phyloP scores from a whole-genome alignment of 2,329 filamentous ascomycete species.

The Alternaria arborescens region DNA sequence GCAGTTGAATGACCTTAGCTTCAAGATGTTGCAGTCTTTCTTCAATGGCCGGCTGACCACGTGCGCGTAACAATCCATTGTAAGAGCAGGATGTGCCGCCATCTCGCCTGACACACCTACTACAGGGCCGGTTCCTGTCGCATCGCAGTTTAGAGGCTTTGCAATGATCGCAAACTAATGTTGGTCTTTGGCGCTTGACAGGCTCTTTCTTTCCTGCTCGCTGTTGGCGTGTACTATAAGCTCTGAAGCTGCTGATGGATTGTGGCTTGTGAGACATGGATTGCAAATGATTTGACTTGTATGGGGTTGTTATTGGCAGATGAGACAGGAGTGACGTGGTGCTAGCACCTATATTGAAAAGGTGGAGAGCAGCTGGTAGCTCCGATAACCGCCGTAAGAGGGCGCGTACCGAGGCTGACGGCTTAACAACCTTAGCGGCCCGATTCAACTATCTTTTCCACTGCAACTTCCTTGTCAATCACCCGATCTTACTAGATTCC shows the following conservation, averaged over 20 bases:
- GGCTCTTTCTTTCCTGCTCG: background rate
- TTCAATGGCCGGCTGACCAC: background rate
- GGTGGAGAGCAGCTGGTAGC: too few relatives aligned
- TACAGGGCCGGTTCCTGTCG: background rate
- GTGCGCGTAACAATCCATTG: background rate
- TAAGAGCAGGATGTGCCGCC: background rate
- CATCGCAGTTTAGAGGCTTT: background rate
- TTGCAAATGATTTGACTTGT: too few relatives aligned
- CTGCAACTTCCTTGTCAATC: background rate
- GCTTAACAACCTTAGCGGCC: too few relatives aligned
- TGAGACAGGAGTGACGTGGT: too few relatives aligned
- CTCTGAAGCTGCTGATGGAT: background rate
- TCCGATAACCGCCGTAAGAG: too few relatives aligned
- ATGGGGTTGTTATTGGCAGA: too few relatives aligned
- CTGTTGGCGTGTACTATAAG: background rate
- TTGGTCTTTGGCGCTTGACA: background rate
- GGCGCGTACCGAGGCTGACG: too few relatives aligned
- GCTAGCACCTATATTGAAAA: too few relatives aligned
- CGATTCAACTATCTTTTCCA: background rate
- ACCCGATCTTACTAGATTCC: background rate
- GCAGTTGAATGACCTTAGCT: background rate
- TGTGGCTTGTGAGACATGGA: too few relatives aligned
- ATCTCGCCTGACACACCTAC: background rate
- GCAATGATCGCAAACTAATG: background rate
- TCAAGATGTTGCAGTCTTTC: background rate